A percentile compares a stretch with the other conserved stretches of the same genome.
Evolutionary conservation across 1,139 yeast species (phyloP).

Genomic region (Torulaspora globosa): DNA sequence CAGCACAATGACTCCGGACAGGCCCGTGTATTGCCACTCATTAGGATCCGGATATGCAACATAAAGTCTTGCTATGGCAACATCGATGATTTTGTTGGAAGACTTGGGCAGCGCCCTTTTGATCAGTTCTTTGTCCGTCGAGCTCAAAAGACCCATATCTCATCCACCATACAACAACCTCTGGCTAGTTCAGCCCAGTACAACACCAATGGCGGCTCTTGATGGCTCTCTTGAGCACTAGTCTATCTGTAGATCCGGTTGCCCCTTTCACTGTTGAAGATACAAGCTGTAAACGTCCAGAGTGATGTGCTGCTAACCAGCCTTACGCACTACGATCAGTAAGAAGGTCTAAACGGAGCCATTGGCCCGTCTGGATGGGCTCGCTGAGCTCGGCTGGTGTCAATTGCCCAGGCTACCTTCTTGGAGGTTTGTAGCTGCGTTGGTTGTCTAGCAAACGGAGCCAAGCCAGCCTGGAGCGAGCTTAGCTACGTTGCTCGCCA

Average conservation of each 20-base stretch:
- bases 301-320: conserved; percentile 1
- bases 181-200: not conserved
- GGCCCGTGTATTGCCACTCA: conserved; percentile 83
- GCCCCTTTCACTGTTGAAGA: conserved; percentile 4
- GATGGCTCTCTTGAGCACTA: not conserved
- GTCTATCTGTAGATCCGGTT: not conserved
- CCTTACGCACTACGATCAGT: not conserved
- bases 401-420: not conserved
- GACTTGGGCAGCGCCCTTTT: conserved; percentile 87
- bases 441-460: not conserved
- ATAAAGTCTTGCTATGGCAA: conserved; percentile 84
- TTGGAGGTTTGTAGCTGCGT: not conserved
- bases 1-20: conserved; percentile 78
- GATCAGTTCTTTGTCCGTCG: conserved; percentile 79
- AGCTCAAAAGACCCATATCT: conserved; percentile 56
- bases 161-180: not conserved
- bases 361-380: not conserved
- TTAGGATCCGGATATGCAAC: conserved; percentile 82
- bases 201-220: not conserved
- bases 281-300: conserved; percentile 1
- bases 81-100: conserved; percentile 81
- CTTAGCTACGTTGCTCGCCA: not conserved
- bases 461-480: not conserved
- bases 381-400: not conserved
- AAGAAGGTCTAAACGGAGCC: not conserved